Evolutionary conservation across 129 eudicot species (phyloP).

Genomic region (Pseudognaphalium luteoalbum): DNA sequence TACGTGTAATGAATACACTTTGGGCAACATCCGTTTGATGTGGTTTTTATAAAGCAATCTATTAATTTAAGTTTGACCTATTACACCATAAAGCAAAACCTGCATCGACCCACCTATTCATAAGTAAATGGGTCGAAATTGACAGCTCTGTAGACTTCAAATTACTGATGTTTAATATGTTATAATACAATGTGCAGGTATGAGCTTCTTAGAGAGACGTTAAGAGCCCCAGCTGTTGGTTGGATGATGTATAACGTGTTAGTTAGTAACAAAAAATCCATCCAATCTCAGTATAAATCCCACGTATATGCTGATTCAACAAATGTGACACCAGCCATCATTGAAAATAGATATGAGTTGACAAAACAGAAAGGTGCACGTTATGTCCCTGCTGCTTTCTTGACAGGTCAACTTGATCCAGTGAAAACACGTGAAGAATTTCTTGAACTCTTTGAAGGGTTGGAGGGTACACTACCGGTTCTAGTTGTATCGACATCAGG

Average conservation of each 20-base stretch:
- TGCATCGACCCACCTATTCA: background rate
- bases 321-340: conserved; percentile 72
- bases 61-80: background rate
- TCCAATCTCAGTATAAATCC: conserved; percentile 78
- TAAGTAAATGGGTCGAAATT: background rate
- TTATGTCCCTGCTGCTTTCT: conserved; percentile 91
- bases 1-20: background rate
- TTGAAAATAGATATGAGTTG: conserved; percentile 74
- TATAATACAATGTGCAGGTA: conserved; percentile 46
- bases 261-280: conserved; percentile 87
- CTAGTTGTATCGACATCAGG: conserved; percentile 67
- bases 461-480: conserved; percentile 63
- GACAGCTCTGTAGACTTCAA: background rate
- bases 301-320: conserved; percentile 80
- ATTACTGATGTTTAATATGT: conserved; percentile 6
- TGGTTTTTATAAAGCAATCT: too few relatives aligned
- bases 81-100: background rate
- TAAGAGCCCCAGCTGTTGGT: conserved; percentile 90
- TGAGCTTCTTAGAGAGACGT: conserved; percentile 76
- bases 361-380: conserved; percentile 87
- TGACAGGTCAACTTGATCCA: conserved; percentile 90
- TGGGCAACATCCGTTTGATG: background rate
- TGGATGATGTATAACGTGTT: conserved; percentile 97
- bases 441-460: conserved; percentile 54
- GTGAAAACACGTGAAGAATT: conserved; percentile 83